A percentile compares a stretch with the other conserved stretches of the same genome.
Conservation (phyloP, 176 grass and related monocot species). For the Triticum turgidum region DNA sequence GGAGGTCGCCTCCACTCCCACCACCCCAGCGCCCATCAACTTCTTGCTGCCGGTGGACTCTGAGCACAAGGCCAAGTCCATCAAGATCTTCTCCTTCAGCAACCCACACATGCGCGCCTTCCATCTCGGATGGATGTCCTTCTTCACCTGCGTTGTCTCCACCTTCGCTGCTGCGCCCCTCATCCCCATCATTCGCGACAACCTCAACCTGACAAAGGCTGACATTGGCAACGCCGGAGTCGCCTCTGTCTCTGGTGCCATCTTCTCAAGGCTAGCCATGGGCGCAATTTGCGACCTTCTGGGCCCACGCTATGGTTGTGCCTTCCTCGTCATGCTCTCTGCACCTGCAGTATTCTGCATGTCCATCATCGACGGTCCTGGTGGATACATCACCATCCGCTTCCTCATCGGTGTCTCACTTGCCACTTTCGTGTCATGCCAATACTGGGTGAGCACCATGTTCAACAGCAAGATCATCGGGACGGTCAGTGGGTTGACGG, state of each 20-base stretch:
- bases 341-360: constrained; percentile 79
- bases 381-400: constrained; percentile 54
- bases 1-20: neutral
- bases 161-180: neutral
- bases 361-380: constrained; percentile 45
- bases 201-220: neutral
- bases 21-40: too few species aligned
- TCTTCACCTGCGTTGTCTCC: neutral
- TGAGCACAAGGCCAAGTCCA: constrained; percentile 12
- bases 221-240: neutral
- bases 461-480: constrained; percentile 63
- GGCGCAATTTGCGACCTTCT: constrained; percentile 75
- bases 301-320: constrained; percentile 72
- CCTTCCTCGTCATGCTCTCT: constrained; percentile 72
- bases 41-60: too few species aligned
- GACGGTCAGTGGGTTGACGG: constrained; percentile 49
- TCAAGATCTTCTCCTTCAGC: neutral
- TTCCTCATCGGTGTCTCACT: constrained; percentile 86
- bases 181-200: neutral
- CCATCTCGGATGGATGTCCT: constrained; percentile 10
- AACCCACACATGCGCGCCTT: neutral
- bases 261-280: constrained; percentile 85
- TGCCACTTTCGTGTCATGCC: constrained; percentile 79
- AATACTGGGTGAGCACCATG: constrained; percentile 95
- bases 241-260: constrained; percentile 32